Conservation (phyloP, 176 grass and related monocot species). For the Eremochloa ophiuroides region DNA sequence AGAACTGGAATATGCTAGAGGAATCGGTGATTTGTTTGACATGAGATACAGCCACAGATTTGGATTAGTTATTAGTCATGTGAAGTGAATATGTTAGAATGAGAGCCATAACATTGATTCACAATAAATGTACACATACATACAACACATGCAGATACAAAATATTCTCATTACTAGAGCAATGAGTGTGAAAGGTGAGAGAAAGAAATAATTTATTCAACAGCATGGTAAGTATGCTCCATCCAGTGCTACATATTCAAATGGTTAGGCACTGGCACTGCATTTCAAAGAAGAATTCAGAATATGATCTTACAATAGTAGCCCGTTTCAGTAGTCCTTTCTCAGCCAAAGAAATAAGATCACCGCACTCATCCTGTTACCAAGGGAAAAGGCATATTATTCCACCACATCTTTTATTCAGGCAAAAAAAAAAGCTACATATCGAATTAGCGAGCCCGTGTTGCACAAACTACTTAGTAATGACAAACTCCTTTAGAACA, state of each 20-base stretch:
- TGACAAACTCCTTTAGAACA: not conserved
- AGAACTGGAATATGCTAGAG: not conserved
- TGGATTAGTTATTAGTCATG: not conserved
- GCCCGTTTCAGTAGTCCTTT: conserved; percentile 55
- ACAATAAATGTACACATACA: not conserved
- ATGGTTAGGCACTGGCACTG: not conserved
- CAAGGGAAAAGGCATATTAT: conserved; percentile 21
- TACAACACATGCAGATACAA: conserved; percentile 3
- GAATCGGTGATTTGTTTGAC: conserved; percentile 15
- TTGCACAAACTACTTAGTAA: conserved; percentile 1
- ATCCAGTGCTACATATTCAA: not conserved
- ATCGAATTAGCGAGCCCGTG: not conserved
- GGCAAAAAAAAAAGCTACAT: not conserved
- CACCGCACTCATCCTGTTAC: conserved; percentile 71
- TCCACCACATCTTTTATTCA: conserved; percentile 1
- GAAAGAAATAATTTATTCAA: not conserved
- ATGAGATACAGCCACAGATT: not conserved
- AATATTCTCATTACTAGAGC: not conserved
- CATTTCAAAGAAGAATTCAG: conserved; percentile 2
- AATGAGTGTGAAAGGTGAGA: not conserved
- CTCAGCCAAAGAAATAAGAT: conserved; percentile 52
- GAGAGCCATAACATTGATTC: not conserved
- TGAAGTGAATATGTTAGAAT: not conserved
- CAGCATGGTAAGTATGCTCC: not conserved
- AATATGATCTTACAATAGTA: conserved; percentile 65